A percentile compares a stretch with the other conserved stretches of the same genome.
Evolutionary conservation across 2,329 filamentous ascomycete genomes (phyloP).

Genomic region (Exophiala aquamarina): DNA sequence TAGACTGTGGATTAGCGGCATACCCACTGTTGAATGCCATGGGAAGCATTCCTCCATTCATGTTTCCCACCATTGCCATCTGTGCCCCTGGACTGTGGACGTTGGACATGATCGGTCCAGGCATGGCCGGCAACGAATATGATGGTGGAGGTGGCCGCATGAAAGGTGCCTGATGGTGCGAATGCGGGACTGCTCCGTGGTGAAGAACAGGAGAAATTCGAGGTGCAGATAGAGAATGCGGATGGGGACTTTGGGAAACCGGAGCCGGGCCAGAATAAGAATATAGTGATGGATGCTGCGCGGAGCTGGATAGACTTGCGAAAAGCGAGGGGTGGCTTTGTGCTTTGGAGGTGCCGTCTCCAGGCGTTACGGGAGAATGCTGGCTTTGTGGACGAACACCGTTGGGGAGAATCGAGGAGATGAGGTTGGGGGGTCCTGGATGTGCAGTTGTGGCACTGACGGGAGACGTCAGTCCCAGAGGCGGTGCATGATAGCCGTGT

Average conservation of each 20-base stretch:
- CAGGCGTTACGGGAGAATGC: conserved; percentile 23
- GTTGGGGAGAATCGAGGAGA: conserved; percentile 14
- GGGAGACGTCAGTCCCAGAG: conserved; percentile 19
- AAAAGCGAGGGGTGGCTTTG: not conserved
- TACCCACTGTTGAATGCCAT: conserved; percentile 60
- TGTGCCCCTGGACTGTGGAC: conserved; percentile 71
- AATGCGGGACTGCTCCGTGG: conserved; percentile 31
- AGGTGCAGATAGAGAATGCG: conserved; percentile 34
- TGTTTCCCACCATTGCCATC: conserved; percentile 67
- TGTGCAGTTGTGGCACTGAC: conserved; percentile 27
- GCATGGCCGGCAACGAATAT: conserved; percentile 62
- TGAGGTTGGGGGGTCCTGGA: conserved; percentile 19
- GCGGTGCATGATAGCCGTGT: conserved; percentile 15
- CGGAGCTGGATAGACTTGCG: conserved; percentile 44
- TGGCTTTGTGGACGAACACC: conserved; percentile 22
- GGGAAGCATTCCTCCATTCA: conserved; percentile 57
- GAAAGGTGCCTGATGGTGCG: conserved; percentile 30
- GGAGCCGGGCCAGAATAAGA: conserved; percentile 55
- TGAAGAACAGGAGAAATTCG: conserved; percentile 59
- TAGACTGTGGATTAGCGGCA: conserved; percentile 56
- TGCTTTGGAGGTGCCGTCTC: conserved; percentile 29
- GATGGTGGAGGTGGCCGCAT: conserved; percentile 47
- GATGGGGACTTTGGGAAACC: conserved; percentile 48
- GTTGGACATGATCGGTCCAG: conserved; percentile 73
- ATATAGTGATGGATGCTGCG: conserved; percentile 48